Evolutionary conservation across 345 rosid genomes (phyloP).

Genomic region (Arabis hirsuta): DNA sequence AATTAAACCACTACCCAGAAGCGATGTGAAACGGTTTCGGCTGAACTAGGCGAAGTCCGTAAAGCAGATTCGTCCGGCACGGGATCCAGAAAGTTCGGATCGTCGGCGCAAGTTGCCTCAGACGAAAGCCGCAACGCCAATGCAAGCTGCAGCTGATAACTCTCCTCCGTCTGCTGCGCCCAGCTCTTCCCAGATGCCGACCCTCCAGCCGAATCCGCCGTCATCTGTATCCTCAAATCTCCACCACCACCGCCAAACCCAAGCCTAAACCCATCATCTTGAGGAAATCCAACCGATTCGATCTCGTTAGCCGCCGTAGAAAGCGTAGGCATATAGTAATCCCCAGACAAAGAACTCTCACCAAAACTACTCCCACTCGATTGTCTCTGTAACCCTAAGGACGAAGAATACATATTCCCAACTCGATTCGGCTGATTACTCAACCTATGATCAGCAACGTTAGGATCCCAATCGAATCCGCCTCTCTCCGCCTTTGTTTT

Average conservation of each 20-base stretch:
- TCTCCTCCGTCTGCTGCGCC: constrained; percentile 99
- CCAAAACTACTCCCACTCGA: constrained; percentile 99
- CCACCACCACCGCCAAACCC: constrained; percentile 47
- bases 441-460: constrained; percentile 53
- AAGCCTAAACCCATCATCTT: constrained; percentile 55
- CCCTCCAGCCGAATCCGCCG: constrained; percentile 45
- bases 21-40: constrained; percentile 83
- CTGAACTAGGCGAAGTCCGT: constrained; percentile 58
- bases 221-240: constrained; percentile 53
- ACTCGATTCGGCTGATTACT: constrained; percentile 55
- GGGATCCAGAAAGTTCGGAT: constrained; percentile 95
- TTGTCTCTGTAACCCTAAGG: constrained; percentile 81
- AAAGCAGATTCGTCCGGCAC: constrained; percentile 71
- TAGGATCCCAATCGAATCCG: constrained; percentile 72
- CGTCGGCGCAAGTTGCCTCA: constrained; percentile 92
- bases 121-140: constrained; percentile 89
- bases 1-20: constrained; percentile 72
- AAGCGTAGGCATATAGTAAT: constrained; percentile 68
- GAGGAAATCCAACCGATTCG: constrained; percentile 61
- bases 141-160: constrained; percentile 98
- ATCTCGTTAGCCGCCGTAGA: constrained; percentile 68
- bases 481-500: constrained; percentile 57
- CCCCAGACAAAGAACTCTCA: constrained; percentile 94
- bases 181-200: constrained; percentile 86
- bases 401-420: constrained; percentile 55